phyloP scores from a whole-genome alignment of 2,329 filamentous ascomycete species.

The Rhinocladiella similis region DNA sequence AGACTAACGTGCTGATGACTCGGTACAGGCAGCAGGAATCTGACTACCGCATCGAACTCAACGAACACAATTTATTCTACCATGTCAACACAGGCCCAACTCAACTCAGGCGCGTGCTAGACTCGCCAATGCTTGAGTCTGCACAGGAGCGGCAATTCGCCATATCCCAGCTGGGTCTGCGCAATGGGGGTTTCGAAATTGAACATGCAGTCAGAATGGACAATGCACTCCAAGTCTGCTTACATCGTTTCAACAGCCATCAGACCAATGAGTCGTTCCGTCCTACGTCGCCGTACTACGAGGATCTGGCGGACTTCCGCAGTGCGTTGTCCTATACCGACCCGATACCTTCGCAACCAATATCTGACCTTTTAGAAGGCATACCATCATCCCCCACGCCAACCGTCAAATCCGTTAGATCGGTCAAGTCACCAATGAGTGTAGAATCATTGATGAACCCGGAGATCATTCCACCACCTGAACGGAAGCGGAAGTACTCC shows the following conservation, averaged over 20 bases:
- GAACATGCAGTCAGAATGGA: constrained; percentile 15
- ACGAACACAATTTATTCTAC: constrained; percentile 20
- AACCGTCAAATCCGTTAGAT: not conserved
- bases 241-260: constrained; percentile 4
- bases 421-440: not conserved
- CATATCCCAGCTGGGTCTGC: constrained; percentile 18
- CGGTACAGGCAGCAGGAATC: constrained; percentile 10
- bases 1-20: not conserved
- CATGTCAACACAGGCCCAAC: constrained; percentile 16
- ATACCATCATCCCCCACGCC: not conserved
- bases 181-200: constrained; percentile 16
- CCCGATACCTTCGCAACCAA: constrained; percentile 1
- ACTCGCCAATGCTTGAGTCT: constrained; percentile 24
- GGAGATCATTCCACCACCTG: not conserved
- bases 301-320: constrained; percentile 7
- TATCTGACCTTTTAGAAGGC: not conserved
- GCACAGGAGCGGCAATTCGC: constrained; percentile 27
- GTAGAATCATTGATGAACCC: not conserved
- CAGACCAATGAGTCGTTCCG: not conserved
- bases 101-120: constrained; percentile 14
- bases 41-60: constrained; percentile 19
- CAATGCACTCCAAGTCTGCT: not conserved
- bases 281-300: constrained; percentile 9
- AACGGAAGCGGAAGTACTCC: not conserved
- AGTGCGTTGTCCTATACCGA: not conserved